Evolutionary conservation across 2,329 filamentous ascomycete species (phyloP).

Genomic region (Chrysoporthe austroafricana): DNA sequence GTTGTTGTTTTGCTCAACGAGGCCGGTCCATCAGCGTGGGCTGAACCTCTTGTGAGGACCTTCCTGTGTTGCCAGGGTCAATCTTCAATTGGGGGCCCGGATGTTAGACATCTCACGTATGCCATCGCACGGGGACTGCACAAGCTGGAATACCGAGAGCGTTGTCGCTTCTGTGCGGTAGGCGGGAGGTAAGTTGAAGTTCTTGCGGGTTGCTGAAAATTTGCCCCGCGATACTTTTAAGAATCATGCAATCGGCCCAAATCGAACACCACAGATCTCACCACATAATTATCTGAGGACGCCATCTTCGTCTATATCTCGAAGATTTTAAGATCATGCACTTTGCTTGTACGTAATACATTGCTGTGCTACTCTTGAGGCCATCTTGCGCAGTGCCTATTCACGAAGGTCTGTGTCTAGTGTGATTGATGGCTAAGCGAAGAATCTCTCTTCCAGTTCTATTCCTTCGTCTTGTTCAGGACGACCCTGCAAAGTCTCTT

Average conservation of each 20-base stretch:
- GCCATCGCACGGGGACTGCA: neutral
- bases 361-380: neutral
- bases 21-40: neutral
- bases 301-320: too few relatives aligned
- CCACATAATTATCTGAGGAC: too few relatives aligned
- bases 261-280: too few relatives aligned
- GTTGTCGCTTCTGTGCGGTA: neutral
- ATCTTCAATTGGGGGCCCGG: neutral
- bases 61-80: neutral
- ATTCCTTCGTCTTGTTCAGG: neutral
- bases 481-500: neutral
- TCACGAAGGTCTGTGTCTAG: too few relatives aligned
- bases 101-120: neutral
- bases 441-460: constrained; percentile 23
- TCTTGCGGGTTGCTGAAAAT: too few relatives aligned
- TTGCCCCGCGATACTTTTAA: too few relatives aligned
- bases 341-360: too few relatives aligned
- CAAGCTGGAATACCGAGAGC: neutral
- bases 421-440: constrained; percentile 21
- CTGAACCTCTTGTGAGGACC: neutral
- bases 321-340: too few relatives aligned
- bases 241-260: too few relatives aligned
- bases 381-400: neutral
- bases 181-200: too few relatives aligned
- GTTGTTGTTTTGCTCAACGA: neutral